phyloP scores from a whole-genome alignment of 1,284 basidiomycete species.

The Leccinum subrobustum region DNA sequence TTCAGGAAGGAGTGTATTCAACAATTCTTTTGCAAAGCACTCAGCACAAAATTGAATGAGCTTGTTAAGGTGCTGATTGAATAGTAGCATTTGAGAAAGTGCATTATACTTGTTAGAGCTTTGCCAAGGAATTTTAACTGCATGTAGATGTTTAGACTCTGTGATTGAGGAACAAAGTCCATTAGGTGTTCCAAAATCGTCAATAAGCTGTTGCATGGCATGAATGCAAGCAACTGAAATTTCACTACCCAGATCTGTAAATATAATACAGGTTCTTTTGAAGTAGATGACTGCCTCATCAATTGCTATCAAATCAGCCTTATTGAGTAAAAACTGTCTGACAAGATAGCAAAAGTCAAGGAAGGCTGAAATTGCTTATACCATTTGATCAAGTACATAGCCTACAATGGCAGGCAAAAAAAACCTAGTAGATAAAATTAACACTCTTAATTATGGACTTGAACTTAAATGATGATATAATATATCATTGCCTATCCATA shows the following conservation, averaged over 20 bases:
- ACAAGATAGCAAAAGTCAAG: conserved; percentile 13
- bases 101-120: too few species aligned
- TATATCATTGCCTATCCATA: not conserved
- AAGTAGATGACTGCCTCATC: not conserved
- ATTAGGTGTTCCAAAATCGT: not conserved
- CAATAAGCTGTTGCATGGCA: not conserved
- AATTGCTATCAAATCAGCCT: not conserved
- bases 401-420: conserved; percentile 4
- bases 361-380: conserved; percentile 6
- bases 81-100: not conserved
- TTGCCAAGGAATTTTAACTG: too few species aligned
- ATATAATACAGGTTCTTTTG: not conserved
- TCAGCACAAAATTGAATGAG: not conserved
- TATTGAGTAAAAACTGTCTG: not conserved
- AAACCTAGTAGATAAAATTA: not conserved
- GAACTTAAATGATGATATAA: not conserved
- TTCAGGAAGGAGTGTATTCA: not conserved
- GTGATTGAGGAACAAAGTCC: not conserved
- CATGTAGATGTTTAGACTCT: too few species aligned
- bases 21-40: not conserved
- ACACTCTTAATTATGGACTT: not conserved
- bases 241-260: not conserved
- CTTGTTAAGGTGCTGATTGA: not conserved
- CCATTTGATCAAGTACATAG: conserved; percentile 12
- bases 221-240: not conserved